Evolutionary conservation across 106 monocot genomes (phyloP).

Genomic region (Dioscorea dumetorum): DNA sequence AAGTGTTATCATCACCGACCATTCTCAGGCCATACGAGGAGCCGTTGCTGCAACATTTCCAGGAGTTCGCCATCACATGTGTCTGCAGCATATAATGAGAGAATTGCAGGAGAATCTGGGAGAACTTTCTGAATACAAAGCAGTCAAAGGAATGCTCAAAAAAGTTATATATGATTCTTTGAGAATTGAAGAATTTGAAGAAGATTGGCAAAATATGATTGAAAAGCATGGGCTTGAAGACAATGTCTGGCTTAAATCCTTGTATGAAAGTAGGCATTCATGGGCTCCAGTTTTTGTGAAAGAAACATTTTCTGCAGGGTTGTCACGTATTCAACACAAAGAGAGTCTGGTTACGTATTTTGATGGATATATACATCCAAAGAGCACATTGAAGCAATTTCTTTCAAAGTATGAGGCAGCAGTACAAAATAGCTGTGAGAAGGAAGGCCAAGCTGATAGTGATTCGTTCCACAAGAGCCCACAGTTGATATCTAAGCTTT

Average conservation of each 20-base stretch:
- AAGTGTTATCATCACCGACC: slow-evolving; percentile 32
- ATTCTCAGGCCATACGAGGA: slow-evolving; percentile 29
- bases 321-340: slow-evolving; percentile 26
- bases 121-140: slow-evolving; percentile 29
- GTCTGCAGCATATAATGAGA: slow-evolving; percentile 30
- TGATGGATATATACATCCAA: slow-evolving; percentile 38
- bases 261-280: slow-evolving; percentile 23
- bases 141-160: slow-evolving; percentile 27
- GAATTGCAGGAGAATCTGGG: slow-evolving; percentile 30
- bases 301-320: slow-evolving; percentile 38
- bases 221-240: slow-evolving; percentile 28
- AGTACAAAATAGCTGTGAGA: slow-evolving; percentile 35
- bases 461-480: slow-evolving; percentile 47
- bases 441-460: slow-evolving; percentile 37
- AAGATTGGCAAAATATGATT: slow-evolving; percentile 30
- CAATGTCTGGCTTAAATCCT: slow-evolving; percentile 37
- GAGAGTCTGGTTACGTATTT: slow-evolving; percentile 24
- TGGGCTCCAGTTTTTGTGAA: slow-evolving; percentile 40
- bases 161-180: slow-evolving; percentile 29
- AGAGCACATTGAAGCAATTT: slow-evolving; percentile 42
- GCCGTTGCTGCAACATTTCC: slow-evolving; percentile 38
- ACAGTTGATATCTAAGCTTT: slow-evolving; percentile 43
- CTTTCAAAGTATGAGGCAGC: slow-evolving; percentile 33
- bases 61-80: slow-evolving; percentile 20
- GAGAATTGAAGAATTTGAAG: slow-evolving; percentile 28